Percentiles rank a stretch among this genome's conserved stretches.
Evolutionary conservation across 768 basidiomycete species (phyloP).

Genomic region (Favolaschia claudopus): DNA sequence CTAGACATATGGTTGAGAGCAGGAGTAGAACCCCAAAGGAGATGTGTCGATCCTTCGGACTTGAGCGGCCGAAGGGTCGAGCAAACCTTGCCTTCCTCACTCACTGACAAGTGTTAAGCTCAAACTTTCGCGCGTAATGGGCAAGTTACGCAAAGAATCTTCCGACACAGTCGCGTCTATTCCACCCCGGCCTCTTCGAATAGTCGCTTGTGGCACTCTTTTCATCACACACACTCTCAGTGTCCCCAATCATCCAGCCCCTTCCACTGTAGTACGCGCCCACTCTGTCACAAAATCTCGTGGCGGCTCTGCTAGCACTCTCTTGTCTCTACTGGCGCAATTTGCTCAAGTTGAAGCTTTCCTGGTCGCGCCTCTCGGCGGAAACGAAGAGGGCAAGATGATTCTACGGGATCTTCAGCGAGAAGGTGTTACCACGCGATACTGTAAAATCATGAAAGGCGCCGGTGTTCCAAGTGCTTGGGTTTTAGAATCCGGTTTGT

Average conservation of each 20-base stretch:
- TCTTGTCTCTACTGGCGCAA: constrained; percentile 77
- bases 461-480: constrained; percentile 82
- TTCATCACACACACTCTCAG: constrained; percentile 79
- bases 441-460: constrained; percentile 76
- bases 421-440: constrained; percentile 73
- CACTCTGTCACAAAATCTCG: constrained; percentile 72
- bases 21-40: too few relatives aligned
- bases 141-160: constrained; percentile 54
- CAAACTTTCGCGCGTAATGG: constrained; percentile 41
- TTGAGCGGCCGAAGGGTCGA: too few relatives aligned
- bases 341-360: constrained; percentile 70
- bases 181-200: constrained; percentile 58
- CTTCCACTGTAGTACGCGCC: constrained; percentile 68
- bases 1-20: too few relatives aligned
- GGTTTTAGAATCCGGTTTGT: constrained; percentile 77
- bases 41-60: too few relatives aligned
- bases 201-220: constrained; percentile 82
- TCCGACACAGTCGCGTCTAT: constrained; percentile 39
- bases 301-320: constrained; percentile 76
- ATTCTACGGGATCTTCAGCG: constrained; percentile 70
- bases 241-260: constrained; percentile 65
- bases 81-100: constrained; percentile 10
- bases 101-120: constrained; percentile 14
- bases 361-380: constrained; percentile 77
- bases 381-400: constrained; percentile 71